Evolutionary conservation across 768 basidiomycete species (phyloP).

Genomic region (Tremella mesenterica): DNA sequence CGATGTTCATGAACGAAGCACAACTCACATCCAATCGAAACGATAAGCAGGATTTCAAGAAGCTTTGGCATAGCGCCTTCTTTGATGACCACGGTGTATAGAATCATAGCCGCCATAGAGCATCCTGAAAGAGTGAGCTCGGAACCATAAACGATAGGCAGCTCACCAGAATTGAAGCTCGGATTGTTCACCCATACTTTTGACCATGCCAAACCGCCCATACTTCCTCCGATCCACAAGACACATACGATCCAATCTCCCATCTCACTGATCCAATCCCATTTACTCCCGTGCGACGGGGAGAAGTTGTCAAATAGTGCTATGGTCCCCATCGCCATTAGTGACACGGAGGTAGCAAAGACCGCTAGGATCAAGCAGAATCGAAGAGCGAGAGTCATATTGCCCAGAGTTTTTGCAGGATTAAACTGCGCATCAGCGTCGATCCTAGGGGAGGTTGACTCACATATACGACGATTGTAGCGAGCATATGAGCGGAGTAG

Average conservation of each 20-base stretch:
- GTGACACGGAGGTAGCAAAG: conserved; percentile 63
- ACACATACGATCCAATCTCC: conserved; percentile 63
- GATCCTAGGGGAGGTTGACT: conserved; percentile 36
- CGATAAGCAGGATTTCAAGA: conserved; percentile 65
- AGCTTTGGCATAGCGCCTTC: conserved; percentile 76
- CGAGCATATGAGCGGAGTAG: conserved; percentile 81
- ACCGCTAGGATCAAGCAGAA: conserved; percentile 56
- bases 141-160: background rate
- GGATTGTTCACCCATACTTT: conserved; percentile 86
- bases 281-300: conserved; percentile 24
- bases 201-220: conserved; percentile 76
- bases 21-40: conserved; percentile 55
- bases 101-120: conserved; percentile 49
- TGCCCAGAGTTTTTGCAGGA: conserved; percentile 85
- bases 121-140: conserved; percentile 35
- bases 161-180: conserved; percentile 72
- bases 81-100: conserved; percentile 82
- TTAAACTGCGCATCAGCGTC: conserved; percentile 58
- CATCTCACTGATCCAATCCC: conserved; percentile 46
- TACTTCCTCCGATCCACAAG: conserved; percentile 72
- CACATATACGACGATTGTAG: conserved; percentile 62
- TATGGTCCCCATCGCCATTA: conserved; percentile 67
- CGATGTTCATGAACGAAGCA: background rate
- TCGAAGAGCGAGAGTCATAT: conserved; percentile 82
- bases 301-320: conserved; percentile 59